Percentiles rank a stretch among this genome's conserved stretches.
phyloP scores from a whole-genome alignment of 352 stramenopile genomes.

The Hyaloperonospora arabidopsidis region DNA sequence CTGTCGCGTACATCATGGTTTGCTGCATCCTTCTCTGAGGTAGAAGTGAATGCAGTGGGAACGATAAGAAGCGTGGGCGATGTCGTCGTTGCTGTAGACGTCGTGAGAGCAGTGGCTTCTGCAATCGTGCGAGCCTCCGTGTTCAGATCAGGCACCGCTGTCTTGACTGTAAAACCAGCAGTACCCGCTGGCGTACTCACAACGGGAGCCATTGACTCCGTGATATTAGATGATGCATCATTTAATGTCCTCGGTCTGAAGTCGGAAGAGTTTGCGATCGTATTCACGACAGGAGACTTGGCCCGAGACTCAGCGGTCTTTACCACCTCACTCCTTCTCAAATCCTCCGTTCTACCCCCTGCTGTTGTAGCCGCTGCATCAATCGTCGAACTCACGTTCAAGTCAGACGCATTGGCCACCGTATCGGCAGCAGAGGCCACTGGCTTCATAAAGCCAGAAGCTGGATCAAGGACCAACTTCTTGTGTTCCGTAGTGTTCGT shows the following conservation, averaged over 20 bases:
- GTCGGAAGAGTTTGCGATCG: too few species aligned
- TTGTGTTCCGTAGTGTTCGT: too few species aligned
- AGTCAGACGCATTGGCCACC: constrained; percentile 6
- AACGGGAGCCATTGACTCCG: not conserved
- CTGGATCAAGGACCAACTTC: too few species aligned
- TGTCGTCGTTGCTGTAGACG: not conserved
- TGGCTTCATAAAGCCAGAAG: not conserved
- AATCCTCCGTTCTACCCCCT: not conserved
- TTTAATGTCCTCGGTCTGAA: too few species aligned
- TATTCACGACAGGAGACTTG: too few species aligned
- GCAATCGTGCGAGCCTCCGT: too few species aligned
- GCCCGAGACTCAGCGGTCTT: too few species aligned
- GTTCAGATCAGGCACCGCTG: constrained; percentile 1
- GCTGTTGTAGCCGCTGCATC: constrained; percentile 4
- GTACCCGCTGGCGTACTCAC: not conserved
- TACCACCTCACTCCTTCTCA: too few species aligned
- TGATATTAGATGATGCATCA: too few species aligned
- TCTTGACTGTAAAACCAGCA: constrained; percentile 4
- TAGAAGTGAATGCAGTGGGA: constrained; percentile 1
- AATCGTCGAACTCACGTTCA: constrained; percentile 5
- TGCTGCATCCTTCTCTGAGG: constrained; percentile 1
- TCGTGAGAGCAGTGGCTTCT: not conserved
- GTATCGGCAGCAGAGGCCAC: constrained; percentile 6
- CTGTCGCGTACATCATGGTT: constrained; percentile 7
- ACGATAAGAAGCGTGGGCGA: not conserved